Evolutionary conservation across 1,139 yeast species (phyloP), one percentile per base, ranked within the genome.

Genomic region (Magnusiomyces magnusii): DNA sequence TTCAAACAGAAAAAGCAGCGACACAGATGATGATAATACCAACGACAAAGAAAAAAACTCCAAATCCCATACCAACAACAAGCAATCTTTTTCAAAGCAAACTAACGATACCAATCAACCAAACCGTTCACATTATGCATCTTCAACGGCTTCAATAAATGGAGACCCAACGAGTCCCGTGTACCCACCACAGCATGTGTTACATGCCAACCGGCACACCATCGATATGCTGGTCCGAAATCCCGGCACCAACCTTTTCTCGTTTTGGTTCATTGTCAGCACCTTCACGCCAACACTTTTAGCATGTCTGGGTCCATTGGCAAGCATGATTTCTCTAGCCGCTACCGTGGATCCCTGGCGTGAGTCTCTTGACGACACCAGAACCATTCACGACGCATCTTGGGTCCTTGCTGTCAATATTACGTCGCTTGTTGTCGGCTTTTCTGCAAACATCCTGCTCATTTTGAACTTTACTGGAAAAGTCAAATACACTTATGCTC

Each of bases 271-370:
- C 66, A 67, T 78, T 19, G 72, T 84, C 0, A 82, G 90, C 1
- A 79, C 86, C 2, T 83, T 83, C 65, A 79, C 87, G 65, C 96
- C 96, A 0, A 78, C 88, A 19, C 69, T 85, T 1, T 84, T 91
- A 0, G 91, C 95, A 0, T 86, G 92, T 65, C 66, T 85, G 49
- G 95, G 95, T 0, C 95, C 96, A 0, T 67, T 88, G 39, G 85
- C 92, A 3, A 87, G 87, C 65, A 79, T 87, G 78, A 78, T 84
- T 51, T 85, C 92, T 0, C 75, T 87, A 3, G 82, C 86, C 1
- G 87, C 92, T 1, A 76, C 87, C n/a, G 83, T 85, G 0, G 86
- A 86, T 61, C 78, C 80, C 57, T 88, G 96, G 96, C 74, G 87
- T 61, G 17, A 23, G 21, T 34, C 59, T 3, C 44, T 42, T 3